These are phyloP conservation scores for Aquilaria sinensis DNA, from an alignment of 345 rosid species.

Conservation along the genomic window DNA sequence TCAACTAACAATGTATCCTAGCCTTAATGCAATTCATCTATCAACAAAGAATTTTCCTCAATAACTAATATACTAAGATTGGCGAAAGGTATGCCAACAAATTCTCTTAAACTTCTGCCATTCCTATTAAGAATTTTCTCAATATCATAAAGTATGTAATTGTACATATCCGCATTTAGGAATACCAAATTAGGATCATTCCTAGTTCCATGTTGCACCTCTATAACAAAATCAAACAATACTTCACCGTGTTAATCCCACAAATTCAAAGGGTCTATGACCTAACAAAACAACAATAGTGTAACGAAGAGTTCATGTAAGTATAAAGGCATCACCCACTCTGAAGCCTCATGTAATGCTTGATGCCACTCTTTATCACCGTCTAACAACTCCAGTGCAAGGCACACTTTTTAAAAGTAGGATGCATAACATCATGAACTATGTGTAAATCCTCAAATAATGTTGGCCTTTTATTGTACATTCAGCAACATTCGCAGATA, in stretches of 20 bases:
- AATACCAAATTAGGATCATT: neutral
- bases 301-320: neutral
- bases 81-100: too few relatives aligned
- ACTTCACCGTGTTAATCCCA: neutral
- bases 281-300: neutral
- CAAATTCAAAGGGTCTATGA: neutral
- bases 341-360: neutral
- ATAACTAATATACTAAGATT: too few relatives aligned
- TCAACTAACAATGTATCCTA: too few relatives aligned
- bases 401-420: neutral
- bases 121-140: neutral
- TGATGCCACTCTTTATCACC: neutral
- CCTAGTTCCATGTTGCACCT: neutral
- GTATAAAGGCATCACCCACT: neutral
- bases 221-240: too few relatives aligned
- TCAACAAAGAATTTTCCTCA: too few relatives aligned
- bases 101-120: neutral
- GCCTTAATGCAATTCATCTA: too few relatives aligned
- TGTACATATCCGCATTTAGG: neutral
- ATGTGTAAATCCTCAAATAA: neutral
- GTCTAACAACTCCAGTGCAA: neutral
- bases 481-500: too few relatives aligned
- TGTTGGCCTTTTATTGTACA: neutral
- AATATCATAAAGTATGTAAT: neutral
- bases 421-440: neutral